Conservation (phyloP, 495 filamentous ascomycete species). For the Viridothelium virens region DNA sequence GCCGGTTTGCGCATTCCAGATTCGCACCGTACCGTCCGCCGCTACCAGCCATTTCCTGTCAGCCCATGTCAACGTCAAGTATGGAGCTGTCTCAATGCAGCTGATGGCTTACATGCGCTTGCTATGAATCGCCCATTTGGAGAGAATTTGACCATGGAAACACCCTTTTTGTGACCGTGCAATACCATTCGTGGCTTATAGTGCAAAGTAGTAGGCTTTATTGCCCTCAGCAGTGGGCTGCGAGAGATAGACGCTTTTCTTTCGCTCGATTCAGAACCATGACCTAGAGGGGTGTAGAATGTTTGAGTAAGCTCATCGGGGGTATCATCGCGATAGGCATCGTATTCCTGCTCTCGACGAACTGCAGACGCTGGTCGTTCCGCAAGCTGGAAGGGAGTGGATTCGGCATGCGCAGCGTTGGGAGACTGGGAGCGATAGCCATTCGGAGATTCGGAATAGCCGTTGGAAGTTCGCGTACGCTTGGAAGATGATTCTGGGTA, state of each 20-base stretch:
- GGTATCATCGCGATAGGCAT: background rate
- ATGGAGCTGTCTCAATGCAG: background rate
- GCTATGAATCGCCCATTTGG: slow-evolving; percentile 86
- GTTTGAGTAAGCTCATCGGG: background rate
- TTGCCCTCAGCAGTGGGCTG: background rate
- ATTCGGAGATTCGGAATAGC: slow-evolving; percentile 1
- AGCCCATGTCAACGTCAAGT: background rate
- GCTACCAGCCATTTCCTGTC: slow-evolving; percentile 39
- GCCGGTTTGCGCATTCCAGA: slow-evolving; percentile 79
- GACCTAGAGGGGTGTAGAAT: background rate
- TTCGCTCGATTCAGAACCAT: background rate
- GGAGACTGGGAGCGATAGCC: background rate
- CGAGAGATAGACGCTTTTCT: background rate
- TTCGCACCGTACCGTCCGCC: slow-evolving; percentile 78
- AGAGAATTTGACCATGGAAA: slow-evolving; percentile 84
- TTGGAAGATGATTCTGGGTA: slow-evolving; percentile 6
- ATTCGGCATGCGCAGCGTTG: background rate
- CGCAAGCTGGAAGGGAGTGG: slow-evolving; percentile 4
- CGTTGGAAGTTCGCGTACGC: slow-evolving; percentile 8
- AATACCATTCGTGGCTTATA: slow-evolving; percentile 60
- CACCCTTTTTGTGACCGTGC: slow-evolving; percentile 64
- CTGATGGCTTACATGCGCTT: slow-evolving; percentile 56
- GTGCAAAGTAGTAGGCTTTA: slow-evolving; percentile 38
- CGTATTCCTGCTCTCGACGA: background rate
- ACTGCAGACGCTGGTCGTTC: slow-evolving; percentile 3